Evolutionary conservation across 2,329 filamentous ascomycete species (phyloP).

Genomic region (Torrubiella hemipterigena): DNA sequence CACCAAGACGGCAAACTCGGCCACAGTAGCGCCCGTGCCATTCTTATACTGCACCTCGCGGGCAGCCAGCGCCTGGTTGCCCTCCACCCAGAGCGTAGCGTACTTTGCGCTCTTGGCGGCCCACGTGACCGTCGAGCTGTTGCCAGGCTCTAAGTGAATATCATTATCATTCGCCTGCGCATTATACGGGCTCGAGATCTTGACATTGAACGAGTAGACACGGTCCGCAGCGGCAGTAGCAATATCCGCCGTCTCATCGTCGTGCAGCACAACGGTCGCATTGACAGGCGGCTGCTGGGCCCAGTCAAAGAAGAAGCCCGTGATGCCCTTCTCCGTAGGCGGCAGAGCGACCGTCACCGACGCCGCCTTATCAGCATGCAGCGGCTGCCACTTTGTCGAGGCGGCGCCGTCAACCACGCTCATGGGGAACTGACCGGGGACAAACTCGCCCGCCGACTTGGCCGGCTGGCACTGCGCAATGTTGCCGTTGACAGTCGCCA

Average conservation of each 20-base stretch:
- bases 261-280: slow-evolving; percentile 11
- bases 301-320: slow-evolving; percentile 11
- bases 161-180: slow-evolving; percentile 2
- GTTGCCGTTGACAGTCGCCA: slow-evolving; percentile 44
- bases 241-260: slow-evolving; percentile 2
- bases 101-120: slow-evolving; percentile 7
- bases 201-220: slow-evolving; percentile 4
- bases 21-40: slow-evolving; percentile 10
- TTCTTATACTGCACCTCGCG: slow-evolving; percentile 6
- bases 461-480: slow-evolving; percentile 52
- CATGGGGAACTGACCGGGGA: slow-evolving; percentile 58
- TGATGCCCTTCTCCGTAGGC: slow-evolving; percentile 6
- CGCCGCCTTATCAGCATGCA: slow-evolving; percentile 7
- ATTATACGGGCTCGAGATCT: slow-evolving; percentile 8
- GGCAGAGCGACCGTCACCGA: slow-evolving; percentile 9
- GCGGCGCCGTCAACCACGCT: slow-evolving; percentile 10
- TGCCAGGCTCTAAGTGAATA: slow-evolving; percentile 8
- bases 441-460: slow-evolving; percentile 30
- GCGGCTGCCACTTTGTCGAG: slow-evolving; percentile 12
- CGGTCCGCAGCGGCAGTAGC: not conserved
- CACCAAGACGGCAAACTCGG: slow-evolving; percentile 10
- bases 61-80: slow-evolving; percentile 9
- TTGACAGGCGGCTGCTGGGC: slow-evolving; percentile 11
- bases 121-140: slow-evolving; percentile 9
- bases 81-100: slow-evolving; percentile 9